Percentiles rank a stretch among this genome's conserved stretches.
Conservation (phyloP, 306 rosid species). For the Phaseolus lunatus region DNA sequence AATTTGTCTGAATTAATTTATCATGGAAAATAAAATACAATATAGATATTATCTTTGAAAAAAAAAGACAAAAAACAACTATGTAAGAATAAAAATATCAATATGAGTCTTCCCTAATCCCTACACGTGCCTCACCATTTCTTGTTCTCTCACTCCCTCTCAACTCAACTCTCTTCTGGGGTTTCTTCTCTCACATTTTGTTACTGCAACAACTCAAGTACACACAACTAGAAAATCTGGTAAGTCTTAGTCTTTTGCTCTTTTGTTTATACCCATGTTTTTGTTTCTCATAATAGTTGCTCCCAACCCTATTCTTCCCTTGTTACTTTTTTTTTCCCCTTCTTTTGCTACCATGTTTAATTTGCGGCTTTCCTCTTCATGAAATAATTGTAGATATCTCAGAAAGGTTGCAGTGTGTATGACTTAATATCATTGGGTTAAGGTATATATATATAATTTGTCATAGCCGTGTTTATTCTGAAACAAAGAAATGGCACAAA, state of each 20-base stretch:
- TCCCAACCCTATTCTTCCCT: not conserved
- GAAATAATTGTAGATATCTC: not conserved
- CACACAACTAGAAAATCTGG: conserved; percentile 32
- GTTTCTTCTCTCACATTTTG: conserved; percentile 38
- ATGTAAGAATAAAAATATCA: not conserved
- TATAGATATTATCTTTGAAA: not conserved
- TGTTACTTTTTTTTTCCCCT: not conserved
- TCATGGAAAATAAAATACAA: not conserved
- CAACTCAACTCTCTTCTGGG: conserved; percentile 35
- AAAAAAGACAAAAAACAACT: not conserved
- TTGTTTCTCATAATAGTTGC: conserved; percentile 1
- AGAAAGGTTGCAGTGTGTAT: not conserved
- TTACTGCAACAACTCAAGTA: conserved; percentile 38
- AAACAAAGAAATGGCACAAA: not conserved
- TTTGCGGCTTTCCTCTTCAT: not conserved
- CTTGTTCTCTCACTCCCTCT: conserved; percentile 42
- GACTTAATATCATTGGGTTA: not conserved
- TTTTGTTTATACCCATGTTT: conserved; percentile 27
- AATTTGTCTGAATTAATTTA: not conserved
- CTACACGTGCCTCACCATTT: conserved; percentile 52
- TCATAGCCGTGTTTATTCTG: not conserved
- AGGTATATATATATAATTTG: not conserved
- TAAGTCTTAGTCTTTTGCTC: conserved; percentile 10
- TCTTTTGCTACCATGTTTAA: not conserved
- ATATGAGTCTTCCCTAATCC: conserved; percentile 44